These are phyloP conservation scores for Suillus ampliporus DNA, from an alignment of 768 basidiomycete species.

Conservation along the genomic window DNA sequence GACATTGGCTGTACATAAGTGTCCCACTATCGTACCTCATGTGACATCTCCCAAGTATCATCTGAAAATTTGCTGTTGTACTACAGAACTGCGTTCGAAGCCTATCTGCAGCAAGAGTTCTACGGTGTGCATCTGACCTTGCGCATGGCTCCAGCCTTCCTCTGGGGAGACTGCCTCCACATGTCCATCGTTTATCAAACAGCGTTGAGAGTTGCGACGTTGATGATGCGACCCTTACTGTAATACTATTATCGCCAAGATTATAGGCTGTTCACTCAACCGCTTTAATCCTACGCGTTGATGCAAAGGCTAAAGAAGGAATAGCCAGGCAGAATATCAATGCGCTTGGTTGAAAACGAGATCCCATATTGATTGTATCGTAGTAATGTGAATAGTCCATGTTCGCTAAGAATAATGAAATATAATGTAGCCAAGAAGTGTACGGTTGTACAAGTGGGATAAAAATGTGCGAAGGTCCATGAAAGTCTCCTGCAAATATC, in stretches of 20 bases:
- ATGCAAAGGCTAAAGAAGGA: no score
- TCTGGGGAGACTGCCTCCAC: no score
- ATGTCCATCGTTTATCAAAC: background rate
- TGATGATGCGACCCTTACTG: background rate
- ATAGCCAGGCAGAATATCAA: background rate
- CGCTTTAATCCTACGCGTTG: background rate
- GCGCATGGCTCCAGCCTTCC: background rate
- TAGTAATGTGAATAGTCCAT: background rate
- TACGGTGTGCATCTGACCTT: no score
- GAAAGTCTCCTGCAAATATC: conserved; percentile 12
- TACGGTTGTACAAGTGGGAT: background rate
- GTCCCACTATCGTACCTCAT: conserved; percentile 1
- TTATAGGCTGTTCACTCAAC: background rate
- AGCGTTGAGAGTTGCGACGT: background rate
- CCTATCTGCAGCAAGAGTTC: no score
- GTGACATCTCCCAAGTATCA: background rate
- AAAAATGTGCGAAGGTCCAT: conserved; percentile 7
- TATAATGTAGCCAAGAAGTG: background rate
- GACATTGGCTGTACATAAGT: conserved; percentile 3
- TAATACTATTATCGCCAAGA: background rate
- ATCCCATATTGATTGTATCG: background rate
- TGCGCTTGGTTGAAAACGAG: background rate
- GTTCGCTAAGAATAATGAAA: conserved; percentile 6
- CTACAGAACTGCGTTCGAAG: no score
- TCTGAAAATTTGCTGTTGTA: background rate